Evolutionary conservation across 768 basidiomycete species (phyloP).

Genomic region (Coprinellus micaceus): DNA sequence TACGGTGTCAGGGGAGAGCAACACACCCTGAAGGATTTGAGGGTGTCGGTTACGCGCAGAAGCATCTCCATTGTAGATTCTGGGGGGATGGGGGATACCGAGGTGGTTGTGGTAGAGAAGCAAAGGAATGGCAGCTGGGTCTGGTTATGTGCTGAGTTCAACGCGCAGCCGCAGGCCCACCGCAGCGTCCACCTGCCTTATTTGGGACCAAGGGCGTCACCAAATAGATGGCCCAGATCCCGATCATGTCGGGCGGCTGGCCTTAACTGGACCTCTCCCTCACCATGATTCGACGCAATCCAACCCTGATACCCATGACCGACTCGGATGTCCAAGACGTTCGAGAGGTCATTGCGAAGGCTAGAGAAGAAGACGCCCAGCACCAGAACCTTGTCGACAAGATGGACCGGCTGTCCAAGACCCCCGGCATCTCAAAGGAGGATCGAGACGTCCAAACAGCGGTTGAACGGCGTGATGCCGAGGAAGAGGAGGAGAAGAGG

Average conservation of each 20-base stretch:
- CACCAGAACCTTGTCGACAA: constrained; percentile 41
- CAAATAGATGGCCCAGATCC: neutral
- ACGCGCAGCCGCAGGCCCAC: constrained; percentile 1
- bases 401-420: constrained; percentile 46
- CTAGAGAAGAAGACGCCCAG: constrained; percentile 38
- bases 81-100: constrained; percentile 15
- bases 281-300: constrained; percentile 70
- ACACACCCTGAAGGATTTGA: constrained; percentile 69
- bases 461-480: constrained; percentile 17
- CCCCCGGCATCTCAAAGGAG: constrained; percentile 24
- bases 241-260: too few relatives aligned
- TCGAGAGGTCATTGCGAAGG: constrained; percentile 53
- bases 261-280: constrained; percentile 1
- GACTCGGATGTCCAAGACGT: constrained; percentile 79
- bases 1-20: neutral
- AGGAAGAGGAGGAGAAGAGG: constrained; percentile 19
- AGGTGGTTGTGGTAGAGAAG: constrained; percentile 11
- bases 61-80: constrained; percentile 55
- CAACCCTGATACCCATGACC: constrained; percentile 72
- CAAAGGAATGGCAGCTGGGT: constrained; percentile 3
- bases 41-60: constrained; percentile 60
- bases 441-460: constrained; percentile 27
- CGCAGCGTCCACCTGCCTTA: neutral
- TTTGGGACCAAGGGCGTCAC: neutral
- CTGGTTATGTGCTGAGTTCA: constrained; percentile 9